These are phyloP conservation scores for Kondoa subrosea DNA, from an alignment of 768 basidiomycete genomes.

Conservation along the genomic window DNA sequence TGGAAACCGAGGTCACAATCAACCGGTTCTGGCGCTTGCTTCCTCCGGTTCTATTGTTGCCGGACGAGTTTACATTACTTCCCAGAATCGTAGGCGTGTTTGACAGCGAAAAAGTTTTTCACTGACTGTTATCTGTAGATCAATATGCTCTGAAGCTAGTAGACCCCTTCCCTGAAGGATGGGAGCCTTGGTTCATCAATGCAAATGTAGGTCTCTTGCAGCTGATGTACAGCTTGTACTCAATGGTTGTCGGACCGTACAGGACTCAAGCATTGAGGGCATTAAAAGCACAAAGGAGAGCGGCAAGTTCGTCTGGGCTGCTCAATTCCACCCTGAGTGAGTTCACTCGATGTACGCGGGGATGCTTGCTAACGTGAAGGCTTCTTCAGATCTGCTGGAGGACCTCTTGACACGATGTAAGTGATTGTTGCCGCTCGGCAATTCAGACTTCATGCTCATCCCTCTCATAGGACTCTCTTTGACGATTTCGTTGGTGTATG, in stretches of 20 bases:
- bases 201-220: constrained; percentile 45
- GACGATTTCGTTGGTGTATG: constrained; percentile 11
- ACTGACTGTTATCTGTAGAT: constrained; percentile 39
- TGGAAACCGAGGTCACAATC: constrained; percentile 98
- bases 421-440: constrained; percentile 48
- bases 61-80: constrained; percentile 91
- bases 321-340: constrained; percentile 92
- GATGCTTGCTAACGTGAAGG: neutral
- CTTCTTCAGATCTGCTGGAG: constrained; percentile 51
- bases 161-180: constrained; percentile 88
- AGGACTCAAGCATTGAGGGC: constrained; percentile 89
- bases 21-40: constrained; percentile 91
- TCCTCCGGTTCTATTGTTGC: constrained; percentile 82
- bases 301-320: constrained; percentile 87
- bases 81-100: constrained; percentile 40
- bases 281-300: constrained; percentile 85
- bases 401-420: constrained; percentile 97
- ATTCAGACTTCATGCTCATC: constrained; percentile 53
- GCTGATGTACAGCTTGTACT: neutral
- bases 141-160: constrained; percentile 90
- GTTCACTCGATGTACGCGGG: neutral
- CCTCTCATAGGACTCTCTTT: constrained; percentile 8
- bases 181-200: constrained; percentile 99
- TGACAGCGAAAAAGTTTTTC: neutral
- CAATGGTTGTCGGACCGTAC: neutral